These are phyloP conservation scores for Babesia sp. DNA, from an alignment of 169 alveolate species.

Conservation along the genomic window DNA sequence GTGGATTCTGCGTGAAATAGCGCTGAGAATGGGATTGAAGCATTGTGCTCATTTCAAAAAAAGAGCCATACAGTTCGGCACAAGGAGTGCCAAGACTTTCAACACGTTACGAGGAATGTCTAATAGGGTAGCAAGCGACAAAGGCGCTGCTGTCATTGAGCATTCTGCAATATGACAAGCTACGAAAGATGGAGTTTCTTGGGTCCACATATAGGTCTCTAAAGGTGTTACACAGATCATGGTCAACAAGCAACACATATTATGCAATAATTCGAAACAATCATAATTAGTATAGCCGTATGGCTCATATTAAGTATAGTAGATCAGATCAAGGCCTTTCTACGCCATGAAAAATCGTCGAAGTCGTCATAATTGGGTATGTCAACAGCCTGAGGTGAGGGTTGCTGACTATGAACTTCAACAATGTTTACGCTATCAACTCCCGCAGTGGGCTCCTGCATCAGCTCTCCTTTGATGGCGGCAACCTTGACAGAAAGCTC, in stretches of 20 bases:
- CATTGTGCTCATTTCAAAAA: slow-evolving; percentile 69
- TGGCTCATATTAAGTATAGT: too few relatives aligned
- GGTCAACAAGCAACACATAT: too few relatives aligned
- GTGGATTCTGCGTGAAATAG: slow-evolving; percentile 74
- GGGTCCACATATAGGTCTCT: too few relatives aligned
- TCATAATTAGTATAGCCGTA: too few relatives aligned
- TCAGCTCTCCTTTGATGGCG: slow-evolving; percentile 31
- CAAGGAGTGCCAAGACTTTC: slow-evolving; percentile 63
- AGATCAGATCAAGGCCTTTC: slow-evolving; percentile 24
- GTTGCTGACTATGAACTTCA: not conserved
- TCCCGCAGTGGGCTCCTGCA: not conserved
- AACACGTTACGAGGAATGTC: slow-evolving; percentile 56
- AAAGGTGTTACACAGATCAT: too few relatives aligned
- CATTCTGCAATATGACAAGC: not conserved
- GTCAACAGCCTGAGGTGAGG: not conserved
- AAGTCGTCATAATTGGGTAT: slow-evolving; percentile 3
- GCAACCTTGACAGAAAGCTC: slow-evolving; percentile 26
- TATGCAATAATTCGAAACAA: too few relatives aligned
- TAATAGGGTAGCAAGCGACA: slow-evolving; percentile 59
- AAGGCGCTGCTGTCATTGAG: slow-evolving; percentile 25
- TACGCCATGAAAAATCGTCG: slow-evolving; percentile 54
- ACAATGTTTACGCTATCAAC: not conserved
- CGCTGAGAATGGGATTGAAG: slow-evolving; percentile 50
- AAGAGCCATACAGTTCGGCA: slow-evolving; percentile 78
- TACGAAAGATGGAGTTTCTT: too few relatives aligned